Percentiles rank a stretch among this genome's conserved stretches.
Evolutionary conservation across 306 rosid species (phyloP).

Genomic region (Neltuma alba): DNA sequence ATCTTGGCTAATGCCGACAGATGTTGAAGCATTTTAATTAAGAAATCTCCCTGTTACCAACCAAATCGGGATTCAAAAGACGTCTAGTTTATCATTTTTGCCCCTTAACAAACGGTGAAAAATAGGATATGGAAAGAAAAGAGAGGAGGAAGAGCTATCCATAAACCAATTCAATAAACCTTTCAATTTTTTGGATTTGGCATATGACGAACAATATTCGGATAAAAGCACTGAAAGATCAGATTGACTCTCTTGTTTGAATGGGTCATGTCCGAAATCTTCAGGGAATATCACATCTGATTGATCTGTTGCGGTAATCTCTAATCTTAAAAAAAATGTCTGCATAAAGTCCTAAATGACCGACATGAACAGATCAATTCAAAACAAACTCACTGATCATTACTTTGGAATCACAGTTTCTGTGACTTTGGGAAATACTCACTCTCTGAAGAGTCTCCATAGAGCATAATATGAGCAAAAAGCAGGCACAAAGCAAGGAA

Average conservation of each 20-base stretch:
- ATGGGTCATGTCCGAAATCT: too few relatives aligned
- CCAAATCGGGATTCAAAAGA: not conserved
- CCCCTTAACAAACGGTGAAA: not conserved
- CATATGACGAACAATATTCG: conserved; percentile 39
- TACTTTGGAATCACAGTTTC: conserved; percentile 9
- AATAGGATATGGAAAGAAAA: not conserved
- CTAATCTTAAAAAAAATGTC: not conserved
- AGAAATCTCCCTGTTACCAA: not conserved
- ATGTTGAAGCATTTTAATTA: conserved; percentile 1
- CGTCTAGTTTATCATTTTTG: not conserved
- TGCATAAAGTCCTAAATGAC: not conserved
- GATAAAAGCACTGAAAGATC: conserved; percentile 26
- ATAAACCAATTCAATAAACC: not conserved
- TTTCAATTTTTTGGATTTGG: conserved; percentile 24
- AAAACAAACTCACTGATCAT: not conserved
- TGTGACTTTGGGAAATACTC: not conserved
- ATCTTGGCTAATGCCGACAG: conserved; percentile 5
- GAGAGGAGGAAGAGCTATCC: not conserved
- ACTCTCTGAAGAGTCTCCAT: not conserved
- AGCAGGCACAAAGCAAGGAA: not conserved
- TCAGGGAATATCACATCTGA: not conserved
- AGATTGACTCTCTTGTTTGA: not conserved
- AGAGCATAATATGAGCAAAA: not conserved
- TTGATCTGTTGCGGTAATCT: conserved; percentile 19
- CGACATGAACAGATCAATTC: not conserved